Evolutionary conservation across 164 flowering plant species (phyloP), one percentile per base, ranked within the genome.

Genomic region (Liriodendron chinense): DNA sequence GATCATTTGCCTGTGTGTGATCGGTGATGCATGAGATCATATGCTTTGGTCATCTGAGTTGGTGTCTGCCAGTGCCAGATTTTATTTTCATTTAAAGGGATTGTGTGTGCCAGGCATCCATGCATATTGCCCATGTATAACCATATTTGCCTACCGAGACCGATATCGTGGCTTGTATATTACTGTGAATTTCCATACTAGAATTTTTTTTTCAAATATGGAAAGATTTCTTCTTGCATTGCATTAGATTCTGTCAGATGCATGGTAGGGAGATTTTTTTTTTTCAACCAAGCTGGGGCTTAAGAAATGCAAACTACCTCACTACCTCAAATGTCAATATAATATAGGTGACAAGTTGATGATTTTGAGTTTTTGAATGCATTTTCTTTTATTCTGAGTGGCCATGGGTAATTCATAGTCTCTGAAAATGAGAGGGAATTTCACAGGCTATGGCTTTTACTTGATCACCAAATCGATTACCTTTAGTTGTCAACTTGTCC

Each of bases 401-500:
- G 18, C 18, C 18, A 53, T 53, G 59, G 43, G 43, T 34, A 34
- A 34, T 34, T 34, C 43, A 53, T 63, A 21, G 20, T 21, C 66
- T 22, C 66, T 22, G 2, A 57, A 57, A 57, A 57, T 57, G 62
- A 57, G 9, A 23, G 68, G n/a, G 24, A 65, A 20, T 65, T 57
- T 57, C 62, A 57, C 18, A 57, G 62, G 62, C n/a, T 20, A 57
- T 57, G 43, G 43, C 43, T 65, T 65, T 10, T 65, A 21, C 2
- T 65, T 65, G 24, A 21, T 34, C 6, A 47, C 70, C 47, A 64
- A n/a, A 57, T 24, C 48, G 63, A 59, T 57, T 77, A 22, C 53
- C 68, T 61, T 22, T 74, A 18, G 62, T 69, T 77, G 70, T 57
- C 70, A 48, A 43, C 56, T 28, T 74, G 53, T 70, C 47, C 43